Evolutionary conservation across 495 filamentous ascomycete genomes (phyloP).

Genomic region (Trichoderma virens): DNA sequence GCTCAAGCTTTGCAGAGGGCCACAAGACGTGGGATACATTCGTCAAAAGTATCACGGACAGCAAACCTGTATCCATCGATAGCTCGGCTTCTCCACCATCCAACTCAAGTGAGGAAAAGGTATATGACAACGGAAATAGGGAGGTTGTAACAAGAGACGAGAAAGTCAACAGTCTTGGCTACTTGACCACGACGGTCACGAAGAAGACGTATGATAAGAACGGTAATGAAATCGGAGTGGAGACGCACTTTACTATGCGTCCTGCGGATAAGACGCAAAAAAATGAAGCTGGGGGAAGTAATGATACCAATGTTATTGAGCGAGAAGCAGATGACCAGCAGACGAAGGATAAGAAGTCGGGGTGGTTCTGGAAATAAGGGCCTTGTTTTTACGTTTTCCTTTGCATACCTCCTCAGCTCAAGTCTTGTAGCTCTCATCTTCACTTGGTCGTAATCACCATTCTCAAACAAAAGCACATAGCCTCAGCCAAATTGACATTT

Average conservation of each 20-base stretch:
- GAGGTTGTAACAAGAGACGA: conserved; percentile 14
- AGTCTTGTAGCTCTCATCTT: neutral
- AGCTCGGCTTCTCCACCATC: neutral
- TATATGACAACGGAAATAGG: neutral
- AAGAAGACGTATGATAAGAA: conserved; percentile 11
- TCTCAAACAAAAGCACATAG: neutral
- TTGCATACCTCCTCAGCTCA: neutral
- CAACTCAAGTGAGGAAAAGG: neutral
- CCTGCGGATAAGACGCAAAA: neutral
- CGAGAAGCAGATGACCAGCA: neutral
- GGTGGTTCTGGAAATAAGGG: conserved; percentile 29
- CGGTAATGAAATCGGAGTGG: conserved; percentile 12
- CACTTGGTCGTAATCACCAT: neutral
- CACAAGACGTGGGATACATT: conserved; percentile 10
- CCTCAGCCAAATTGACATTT: conserved; percentile 1
- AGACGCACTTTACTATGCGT: conserved; percentile 12
- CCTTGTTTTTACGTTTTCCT: neutral
- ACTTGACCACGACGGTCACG: conserved; percentile 12
- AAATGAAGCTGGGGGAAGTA: neutral
- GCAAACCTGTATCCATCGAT: neutral
- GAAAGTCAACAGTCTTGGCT: conserved; percentile 12
- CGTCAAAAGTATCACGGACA: neutral
- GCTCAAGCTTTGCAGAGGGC: neutral
- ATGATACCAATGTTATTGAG: conserved; percentile 11
- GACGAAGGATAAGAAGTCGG: conserved; percentile 14